These are phyloP conservation scores for Pseudovirgaria hyperparasitica DNA, from an alignment of 2,329 filamentous ascomycete genomes.

Conservation along the genomic window DNA sequence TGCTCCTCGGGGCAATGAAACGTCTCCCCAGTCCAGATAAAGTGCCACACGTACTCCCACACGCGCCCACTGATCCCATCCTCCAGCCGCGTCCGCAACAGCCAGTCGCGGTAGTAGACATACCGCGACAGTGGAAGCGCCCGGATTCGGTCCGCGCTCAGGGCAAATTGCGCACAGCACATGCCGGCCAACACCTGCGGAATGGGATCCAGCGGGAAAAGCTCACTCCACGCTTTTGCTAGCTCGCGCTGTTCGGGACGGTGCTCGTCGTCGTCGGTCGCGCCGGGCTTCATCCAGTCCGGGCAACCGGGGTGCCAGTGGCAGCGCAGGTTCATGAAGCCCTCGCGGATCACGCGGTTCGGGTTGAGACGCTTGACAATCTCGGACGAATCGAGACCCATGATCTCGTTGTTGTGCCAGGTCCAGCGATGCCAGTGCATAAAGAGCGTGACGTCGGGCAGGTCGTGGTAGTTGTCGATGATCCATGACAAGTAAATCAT, in stretches of 20 bases:
- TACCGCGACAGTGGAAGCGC: slow-evolving; percentile 40
- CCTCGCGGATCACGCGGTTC: slow-evolving; percentile 33
- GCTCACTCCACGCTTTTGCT: slow-evolving; percentile 32
- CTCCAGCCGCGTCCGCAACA: slow-evolving; percentile 41
- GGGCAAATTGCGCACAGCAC: slow-evolving; percentile 52
- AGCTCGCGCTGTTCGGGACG: slow-evolving; percentile 34
- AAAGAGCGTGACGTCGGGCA: slow-evolving; percentile 48
- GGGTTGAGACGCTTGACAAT: slow-evolving; percentile 34
- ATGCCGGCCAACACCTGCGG: slow-evolving; percentile 43
- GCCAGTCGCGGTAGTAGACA: slow-evolving; percentile 47
- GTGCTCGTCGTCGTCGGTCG: slow-evolving; percentile 20
- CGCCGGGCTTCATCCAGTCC: slow-evolving; percentile 38
- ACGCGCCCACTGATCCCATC: slow-evolving; percentile 46
- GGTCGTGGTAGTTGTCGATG: slow-evolving; percentile 46
- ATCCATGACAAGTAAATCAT: slow-evolving; percentile 51
- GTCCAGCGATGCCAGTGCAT: slow-evolving; percentile 46
- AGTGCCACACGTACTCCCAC: slow-evolving; percentile 54
- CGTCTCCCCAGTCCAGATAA: slow-evolving; percentile 41
- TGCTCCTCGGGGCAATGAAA: slow-evolving; percentile 40
- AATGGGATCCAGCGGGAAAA: slow-evolving; percentile 35
- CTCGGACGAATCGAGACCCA: slow-evolving; percentile 29
- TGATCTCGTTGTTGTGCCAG: slow-evolving; percentile 45
- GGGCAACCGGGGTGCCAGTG: slow-evolving; percentile 44
- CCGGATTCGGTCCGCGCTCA: slow-evolving; percentile 44
- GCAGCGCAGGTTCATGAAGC: slow-evolving; percentile 45